Evolutionary conservation across 208 protist species (phyloP).

Genomic region (Leishmania amazonensis): DNA sequence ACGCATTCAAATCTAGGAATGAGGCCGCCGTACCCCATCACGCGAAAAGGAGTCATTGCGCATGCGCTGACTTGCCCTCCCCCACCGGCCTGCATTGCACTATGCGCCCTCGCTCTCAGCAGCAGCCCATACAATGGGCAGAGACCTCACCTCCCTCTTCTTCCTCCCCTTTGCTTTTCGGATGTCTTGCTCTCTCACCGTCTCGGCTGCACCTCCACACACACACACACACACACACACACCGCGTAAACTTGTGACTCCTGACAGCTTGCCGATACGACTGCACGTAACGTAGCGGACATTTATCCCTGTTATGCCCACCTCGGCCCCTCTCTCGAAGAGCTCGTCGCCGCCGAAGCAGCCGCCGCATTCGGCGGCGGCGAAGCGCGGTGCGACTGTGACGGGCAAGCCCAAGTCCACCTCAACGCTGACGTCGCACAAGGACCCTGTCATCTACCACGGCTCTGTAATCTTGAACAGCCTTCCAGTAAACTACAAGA

Average conservation of each 20-base stretch:
- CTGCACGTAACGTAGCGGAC: neutral
- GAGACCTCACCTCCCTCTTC: neutral
- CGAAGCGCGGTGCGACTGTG: conserved; percentile 2
- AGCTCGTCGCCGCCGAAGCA: neutral
- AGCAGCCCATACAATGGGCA: neutral
- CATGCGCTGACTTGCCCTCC: neutral
- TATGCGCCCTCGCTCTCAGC: neutral
- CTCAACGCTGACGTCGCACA: conserved; percentile 1
- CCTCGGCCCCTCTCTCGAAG: conserved; percentile 2
- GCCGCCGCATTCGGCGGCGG: neutral
- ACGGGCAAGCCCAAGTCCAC: neutral
- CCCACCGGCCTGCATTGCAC: neutral
- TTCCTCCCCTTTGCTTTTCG: neutral
- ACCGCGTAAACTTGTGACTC: neutral
- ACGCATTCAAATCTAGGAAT: neutral
- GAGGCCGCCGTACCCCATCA: neutral
- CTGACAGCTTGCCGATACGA: neutral
- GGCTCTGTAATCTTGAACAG: conserved; percentile 68
- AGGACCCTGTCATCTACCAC: conserved; percentile 46
- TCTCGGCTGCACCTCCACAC: neutral
- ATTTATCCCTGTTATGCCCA: neutral
- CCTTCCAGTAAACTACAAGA: conserved; percentile 60
- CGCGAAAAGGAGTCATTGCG: neutral
- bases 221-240: no score
- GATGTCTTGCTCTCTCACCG: neutral